Conservation (phyloP, 129 eudicot species). For the Daucus carota region DNA sequence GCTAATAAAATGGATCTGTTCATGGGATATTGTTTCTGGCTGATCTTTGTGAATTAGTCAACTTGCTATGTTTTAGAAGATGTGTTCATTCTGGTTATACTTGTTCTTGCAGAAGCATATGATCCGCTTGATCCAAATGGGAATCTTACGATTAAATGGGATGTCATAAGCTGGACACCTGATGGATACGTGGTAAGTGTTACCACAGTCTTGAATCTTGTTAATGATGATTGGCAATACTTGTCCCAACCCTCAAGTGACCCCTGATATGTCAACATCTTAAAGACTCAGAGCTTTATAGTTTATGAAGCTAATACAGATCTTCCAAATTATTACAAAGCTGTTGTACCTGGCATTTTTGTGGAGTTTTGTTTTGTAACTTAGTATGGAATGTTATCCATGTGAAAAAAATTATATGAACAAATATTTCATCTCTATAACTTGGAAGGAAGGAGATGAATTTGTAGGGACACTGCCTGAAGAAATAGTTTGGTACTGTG, state of each 20-base stretch:
- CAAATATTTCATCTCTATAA: neutral
- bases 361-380: neutral
- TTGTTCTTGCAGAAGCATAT: conserved; percentile 64
- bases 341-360: neutral
- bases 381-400: no score
- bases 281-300: neutral
- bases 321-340: neutral
- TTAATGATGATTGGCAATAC: neutral
- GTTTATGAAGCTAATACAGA: neutral
- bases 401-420: neutral
- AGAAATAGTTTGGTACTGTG: no score
- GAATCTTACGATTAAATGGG: conserved; percentile 90
- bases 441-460: neutral
- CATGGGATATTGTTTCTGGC: neutral
- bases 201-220: neutral
- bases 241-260: neutral
- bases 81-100: neutral
- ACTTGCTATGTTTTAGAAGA: neutral
- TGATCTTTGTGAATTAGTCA: neutral
- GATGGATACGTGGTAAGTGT: conserved; percentile 92
- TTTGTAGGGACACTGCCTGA: neutral
- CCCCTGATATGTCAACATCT: neutral
- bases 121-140: conserved; percentile 93
- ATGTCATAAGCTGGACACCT: conserved; percentile 78
- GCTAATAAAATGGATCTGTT: neutral